Evolutionary conservation across 2,329 filamentous ascomycete genomes (phyloP).

Genomic region (Fusarium sp.): DNA sequence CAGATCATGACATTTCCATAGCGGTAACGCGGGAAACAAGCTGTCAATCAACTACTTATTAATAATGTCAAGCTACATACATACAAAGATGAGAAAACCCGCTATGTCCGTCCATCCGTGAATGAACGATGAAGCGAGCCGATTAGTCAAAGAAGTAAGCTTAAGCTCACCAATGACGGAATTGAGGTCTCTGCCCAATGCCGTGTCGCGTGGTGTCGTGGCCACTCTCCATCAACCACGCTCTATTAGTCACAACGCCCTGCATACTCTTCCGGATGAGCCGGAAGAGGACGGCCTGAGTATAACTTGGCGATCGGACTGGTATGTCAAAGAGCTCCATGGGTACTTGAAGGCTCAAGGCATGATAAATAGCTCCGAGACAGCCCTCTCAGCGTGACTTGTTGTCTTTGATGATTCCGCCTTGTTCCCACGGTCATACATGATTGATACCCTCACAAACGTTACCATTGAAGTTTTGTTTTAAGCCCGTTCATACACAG

Average conservation of each 20-base stretch:
- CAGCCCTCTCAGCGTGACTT: not conserved
- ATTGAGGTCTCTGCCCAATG: conserved; percentile 19
- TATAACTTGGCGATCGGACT: conserved; percentile 13
- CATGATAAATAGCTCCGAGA: conserved; percentile 34
- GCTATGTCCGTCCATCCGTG: not conserved
- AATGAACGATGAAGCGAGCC: not conserved
- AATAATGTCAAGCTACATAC: conserved; percentile 7
- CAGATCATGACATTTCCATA: conserved; percentile 14
- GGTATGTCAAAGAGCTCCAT: not conserved
- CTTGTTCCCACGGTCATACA: not conserved
- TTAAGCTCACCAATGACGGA: conserved; percentile 18
- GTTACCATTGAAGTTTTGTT: not conserved
- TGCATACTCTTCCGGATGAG: conserved; percentile 34
- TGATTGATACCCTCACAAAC: not conserved
- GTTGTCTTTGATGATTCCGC: not conserved
- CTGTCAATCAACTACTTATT: conserved; percentile 20
- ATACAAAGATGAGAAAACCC: not conserved
- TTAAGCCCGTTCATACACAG: not conserved
- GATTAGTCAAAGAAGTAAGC: conserved; percentile 14
- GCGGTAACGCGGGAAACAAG: not conserved
- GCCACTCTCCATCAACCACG: conserved; percentile 34
- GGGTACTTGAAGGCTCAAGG: conserved; percentile 9
- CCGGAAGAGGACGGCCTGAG: conserved; percentile 28
- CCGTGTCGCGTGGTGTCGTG: conserved; percentile 32
- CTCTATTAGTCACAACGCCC: conserved; percentile 32